A percentile compares a stretch with the other conserved stretches of the same genome.
Evolutionary conservation across 179 eudicot species (phyloP).

Genomic region (Actinidia polygama): DNA sequence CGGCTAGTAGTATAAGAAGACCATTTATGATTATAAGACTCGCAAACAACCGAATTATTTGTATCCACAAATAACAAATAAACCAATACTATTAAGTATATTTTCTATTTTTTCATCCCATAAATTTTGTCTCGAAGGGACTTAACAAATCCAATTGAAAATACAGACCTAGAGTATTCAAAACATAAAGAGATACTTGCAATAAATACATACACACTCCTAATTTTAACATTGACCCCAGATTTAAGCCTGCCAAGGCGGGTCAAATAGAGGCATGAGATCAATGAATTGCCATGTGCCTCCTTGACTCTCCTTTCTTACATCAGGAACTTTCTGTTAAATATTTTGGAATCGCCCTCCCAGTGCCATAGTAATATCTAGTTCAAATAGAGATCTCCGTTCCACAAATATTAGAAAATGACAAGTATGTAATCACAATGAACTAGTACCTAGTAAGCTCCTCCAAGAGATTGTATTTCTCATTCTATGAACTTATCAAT

Average conservation of each 20-base stretch:
- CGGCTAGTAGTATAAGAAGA: not conserved
- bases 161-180: not conserved
- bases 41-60: not conserved
- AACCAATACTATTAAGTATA: not conserved
- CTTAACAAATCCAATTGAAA: not conserved
- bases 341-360: not conserved
- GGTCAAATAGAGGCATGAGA: conserved; percentile 91
- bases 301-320: conserved; percentile 74
- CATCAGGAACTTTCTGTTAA: conserved; percentile 47
- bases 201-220: conserved; percentile 43
- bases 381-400: not conserved
- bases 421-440: not conserved
- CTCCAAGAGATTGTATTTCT: conserved; percentile 87
- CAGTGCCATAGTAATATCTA: not conserved
- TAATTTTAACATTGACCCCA: conserved; percentile 91
- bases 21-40: not conserved
- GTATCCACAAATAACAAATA: not conserved
- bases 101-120: not conserved
- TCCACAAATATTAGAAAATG: not conserved
- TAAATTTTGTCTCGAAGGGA: not conserved
- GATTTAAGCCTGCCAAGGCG: conserved; percentile 87
- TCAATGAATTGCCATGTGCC: conserved; percentile 92
- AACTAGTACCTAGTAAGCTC: conserved; percentile 42
- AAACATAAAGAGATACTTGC: conserved; percentile 5
- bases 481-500: conserved; percentile 95